A percentile compares a stretch with the other conserved stretches of the same genome.
These are phyloP conservation scores for Leccinum sublutescens DNA, from an alignment of 768 basidiomycete species.

Conservation along the genomic window DNA sequence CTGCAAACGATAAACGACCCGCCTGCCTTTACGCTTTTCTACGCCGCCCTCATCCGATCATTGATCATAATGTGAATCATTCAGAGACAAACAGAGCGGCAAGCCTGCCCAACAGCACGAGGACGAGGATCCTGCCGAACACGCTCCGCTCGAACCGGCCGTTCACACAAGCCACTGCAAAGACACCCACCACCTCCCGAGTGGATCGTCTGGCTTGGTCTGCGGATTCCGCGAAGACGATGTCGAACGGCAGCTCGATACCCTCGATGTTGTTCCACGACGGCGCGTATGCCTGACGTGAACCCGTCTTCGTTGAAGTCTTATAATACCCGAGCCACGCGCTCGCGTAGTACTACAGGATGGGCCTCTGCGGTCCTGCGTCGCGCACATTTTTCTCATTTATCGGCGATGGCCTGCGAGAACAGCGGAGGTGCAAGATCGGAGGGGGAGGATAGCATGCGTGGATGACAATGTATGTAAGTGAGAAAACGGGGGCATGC, in stretches of 20 bases:
- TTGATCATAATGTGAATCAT: not conserved
- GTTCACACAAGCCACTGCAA: constrained; percentile 18
- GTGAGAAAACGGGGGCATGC: too few species aligned
- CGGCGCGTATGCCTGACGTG: constrained; percentile 41
- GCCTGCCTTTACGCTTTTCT: not conserved
- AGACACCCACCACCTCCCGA: constrained; percentile 7
- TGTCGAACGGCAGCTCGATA: constrained; percentile 42
- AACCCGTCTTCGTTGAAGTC: constrained; percentile 86
- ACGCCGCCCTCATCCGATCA: not conserved
- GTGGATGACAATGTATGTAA: not conserved
- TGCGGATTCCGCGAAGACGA: constrained; percentile 32
- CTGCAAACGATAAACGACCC: not conserved
- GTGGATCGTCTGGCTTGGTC: constrained; percentile 23
- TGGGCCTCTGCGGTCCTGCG: constrained; percentile 58
- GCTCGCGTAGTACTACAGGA: constrained; percentile 53
- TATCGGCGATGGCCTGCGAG: constrained; percentile 47
- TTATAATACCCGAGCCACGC: constrained; percentile 62
- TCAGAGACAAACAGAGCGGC: not conserved
- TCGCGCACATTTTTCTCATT: constrained; percentile 50
- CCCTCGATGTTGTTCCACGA: constrained; percentile 26
- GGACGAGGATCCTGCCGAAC: constrained; percentile 28
- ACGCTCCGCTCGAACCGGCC: constrained; percentile 34
- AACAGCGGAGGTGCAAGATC: not conserved
- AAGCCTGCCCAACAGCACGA: constrained; percentile 5
- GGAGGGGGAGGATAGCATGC: not conserved